Evolutionary conservation across 2,329 filamentous ascomycete species (phyloP).

Genomic region (Penicillium sp.): DNA sequence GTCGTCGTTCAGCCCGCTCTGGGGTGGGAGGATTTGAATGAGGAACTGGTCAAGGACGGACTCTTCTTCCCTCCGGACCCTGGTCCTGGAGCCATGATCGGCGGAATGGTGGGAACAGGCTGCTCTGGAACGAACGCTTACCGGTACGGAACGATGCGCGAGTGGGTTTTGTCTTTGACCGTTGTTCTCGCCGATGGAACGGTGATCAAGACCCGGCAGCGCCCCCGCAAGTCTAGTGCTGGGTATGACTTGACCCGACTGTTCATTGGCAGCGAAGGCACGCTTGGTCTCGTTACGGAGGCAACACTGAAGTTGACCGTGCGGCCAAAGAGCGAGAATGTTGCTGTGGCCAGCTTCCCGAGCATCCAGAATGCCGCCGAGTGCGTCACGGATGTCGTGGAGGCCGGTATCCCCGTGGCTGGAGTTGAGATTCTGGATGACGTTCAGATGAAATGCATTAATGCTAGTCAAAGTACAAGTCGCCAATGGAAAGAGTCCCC

Average conservation of each 20-base stretch:
- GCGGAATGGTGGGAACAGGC: slow-evolving; percentile 56
- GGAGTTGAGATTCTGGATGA: slow-evolving; percentile 93
- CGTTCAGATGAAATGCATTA: slow-evolving; percentile 74
- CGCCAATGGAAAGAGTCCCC: slow-evolving; percentile 61
- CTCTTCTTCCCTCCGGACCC: slow-evolving; percentile 92
- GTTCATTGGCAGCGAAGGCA: slow-evolving; percentile 88
- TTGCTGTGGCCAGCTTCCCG: slow-evolving; percentile 67
- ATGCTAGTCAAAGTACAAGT: slow-evolving; percentile 44
- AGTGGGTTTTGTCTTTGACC: slow-evolving; percentile 83
- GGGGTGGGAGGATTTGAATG: slow-evolving; percentile 81
- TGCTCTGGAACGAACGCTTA: slow-evolving; percentile 77
- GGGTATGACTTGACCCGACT: slow-evolving; percentile 87
- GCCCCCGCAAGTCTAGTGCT: slow-evolving; percentile 81
- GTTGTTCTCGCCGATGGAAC: slow-evolving; percentile 88
- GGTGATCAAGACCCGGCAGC: slow-evolving; percentile 79
- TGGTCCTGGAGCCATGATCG: slow-evolving; percentile 86
- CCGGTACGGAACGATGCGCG: slow-evolving; percentile 88
- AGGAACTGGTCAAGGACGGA: slow-evolving; percentile 63
- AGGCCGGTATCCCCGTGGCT: slow-evolving; percentile 73
- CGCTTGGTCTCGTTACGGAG: slow-evolving; percentile 84
- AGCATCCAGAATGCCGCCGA: slow-evolving; percentile 64
- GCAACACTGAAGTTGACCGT: slow-evolving; percentile 82
- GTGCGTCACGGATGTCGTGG: slow-evolving; percentile 75
- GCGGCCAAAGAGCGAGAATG: slow-evolving; percentile 69
- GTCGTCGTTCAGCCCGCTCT: slow-evolving; percentile 74